Conservation (phyloP, 352 stramenopile genomes). For the Blastocystis sp. region DNA sequence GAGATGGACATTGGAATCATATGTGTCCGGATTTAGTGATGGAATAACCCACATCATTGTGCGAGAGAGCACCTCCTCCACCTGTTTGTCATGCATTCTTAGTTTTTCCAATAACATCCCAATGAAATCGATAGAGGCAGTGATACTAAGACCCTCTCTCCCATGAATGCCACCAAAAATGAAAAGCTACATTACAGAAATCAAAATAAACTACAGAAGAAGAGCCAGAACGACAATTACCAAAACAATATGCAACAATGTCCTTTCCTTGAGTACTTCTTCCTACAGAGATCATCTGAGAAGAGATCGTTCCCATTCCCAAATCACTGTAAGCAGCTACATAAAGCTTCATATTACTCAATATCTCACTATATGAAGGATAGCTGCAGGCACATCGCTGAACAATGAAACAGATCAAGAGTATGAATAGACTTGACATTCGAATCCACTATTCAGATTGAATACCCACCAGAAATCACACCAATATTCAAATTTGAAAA, state of each 20-base stretch:
- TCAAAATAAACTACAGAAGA: neutral
- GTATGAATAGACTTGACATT: neutral
- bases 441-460: no score
- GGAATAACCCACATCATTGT: constrained; percentile 33
- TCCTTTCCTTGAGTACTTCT: neutral
- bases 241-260: constrained; percentile 34
- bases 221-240: neutral
- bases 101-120: neutral
- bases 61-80: neutral
- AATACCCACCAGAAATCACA: no score
- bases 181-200: neutral
- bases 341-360: neutral
- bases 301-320: neutral
- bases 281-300: neutral
- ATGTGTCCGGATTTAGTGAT: constrained; percentile 27
- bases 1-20: neutral
- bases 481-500: neutral
- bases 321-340: neutral
- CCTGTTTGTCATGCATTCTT: neutral
- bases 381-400: neutral
- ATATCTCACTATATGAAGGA: neutral
- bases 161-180: constrained; percentile 42
- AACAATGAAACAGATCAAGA: neutral
- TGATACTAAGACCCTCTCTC: neutral
- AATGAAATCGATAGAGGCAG: neutral